Base-by-base conservation (phyloP, 306 rosid species). In the Malus asiatica region DNA sequence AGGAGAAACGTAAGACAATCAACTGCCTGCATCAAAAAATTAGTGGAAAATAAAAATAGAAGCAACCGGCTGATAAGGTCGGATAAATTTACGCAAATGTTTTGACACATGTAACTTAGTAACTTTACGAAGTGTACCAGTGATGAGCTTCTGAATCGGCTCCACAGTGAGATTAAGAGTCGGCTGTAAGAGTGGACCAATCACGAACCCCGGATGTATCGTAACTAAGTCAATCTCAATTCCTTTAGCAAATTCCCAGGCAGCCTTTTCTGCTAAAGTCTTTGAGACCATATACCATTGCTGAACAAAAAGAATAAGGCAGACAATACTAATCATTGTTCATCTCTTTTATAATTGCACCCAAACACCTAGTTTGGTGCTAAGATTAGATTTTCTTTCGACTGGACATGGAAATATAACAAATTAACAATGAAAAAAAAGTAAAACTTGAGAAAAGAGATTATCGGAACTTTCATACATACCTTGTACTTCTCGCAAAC, bases 241-340 rank as follows among this genome's bases (percentile, higher is more conserved):
- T 13, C 62, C 76, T 27, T 82, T 52, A 0, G 78, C 73, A 23
- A 73, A 77, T 59, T n/a, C 68, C 85, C 76, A 72, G 27, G 85
- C 82, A 58, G 79, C 82, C 38, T 82, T 76, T 63, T 82, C 85
- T 18, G 85, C 85, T 25, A 82, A 73, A 4, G 76, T 77, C 25
- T 82, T 82, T 11, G 82, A 73, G 58, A 76, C 69, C 16, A 22
- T 0, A 23, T 72, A 77, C 81, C 77, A 77, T 7, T 15, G 4
- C 84, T 76, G 78, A 3, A 63, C 68, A 30, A 29, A 30, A 14
- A 9, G 27, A 27, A 5, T 20, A 20, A 22, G 13, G n/a, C 22
- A 42, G 42, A 33, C 11, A 33, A 27, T 25, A 61, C 19, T 4
- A 33, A 23, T 19, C 66, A 23, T 25, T 61, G 12, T 23, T 23